Evolutionary conservation across 495 filamentous ascomycete genomes (phyloP).

Genomic region (Xylaria grammica): DNA sequence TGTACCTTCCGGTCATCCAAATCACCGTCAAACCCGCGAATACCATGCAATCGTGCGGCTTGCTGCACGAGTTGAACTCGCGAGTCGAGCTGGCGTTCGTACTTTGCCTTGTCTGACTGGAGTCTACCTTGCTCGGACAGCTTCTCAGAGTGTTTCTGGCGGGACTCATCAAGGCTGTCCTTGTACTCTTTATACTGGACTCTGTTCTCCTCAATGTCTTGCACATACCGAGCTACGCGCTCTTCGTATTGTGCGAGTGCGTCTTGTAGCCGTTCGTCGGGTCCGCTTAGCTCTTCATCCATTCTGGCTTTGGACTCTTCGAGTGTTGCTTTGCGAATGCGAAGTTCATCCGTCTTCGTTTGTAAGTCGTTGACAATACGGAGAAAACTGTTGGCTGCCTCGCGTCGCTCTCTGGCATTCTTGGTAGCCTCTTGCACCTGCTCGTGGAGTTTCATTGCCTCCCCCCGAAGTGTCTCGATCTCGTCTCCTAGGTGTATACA

Average conservation of each 20-base stretch:
- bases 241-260: constrained; percentile 84
- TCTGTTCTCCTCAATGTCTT: constrained; percentile 66
- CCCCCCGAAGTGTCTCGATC: constrained; percentile 67
- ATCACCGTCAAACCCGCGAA: constrained; percentile 82
- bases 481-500: constrained; percentile 69
- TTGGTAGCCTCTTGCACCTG: constrained; percentile 46
- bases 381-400: constrained; percentile 52
- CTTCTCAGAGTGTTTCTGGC: constrained; percentile 68
- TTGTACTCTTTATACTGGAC: constrained; percentile 67
- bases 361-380: constrained; percentile 69
- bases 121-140: constrained; percentile 82
- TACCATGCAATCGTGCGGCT: constrained; percentile 75
- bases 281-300: constrained; percentile 75
- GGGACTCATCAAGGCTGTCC: constrained; percentile 61
- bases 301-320: constrained; percentile 71
- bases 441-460: constrained; percentile 61
- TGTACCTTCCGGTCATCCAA: constrained; percentile 74
- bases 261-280: constrained; percentile 77
- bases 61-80: constrained; percentile 78
- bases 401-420: constrained; percentile 49
- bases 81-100: constrained; percentile 74
- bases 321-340: constrained; percentile 61
- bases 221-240: constrained; percentile 65
- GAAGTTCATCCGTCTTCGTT: constrained; percentile 73
- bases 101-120: constrained; percentile 83